These are phyloP conservation scores for Rhizopogon roseolus DNA, from an alignment of 768 basidiomycete genomes.

Conservation along the genomic window DNA sequence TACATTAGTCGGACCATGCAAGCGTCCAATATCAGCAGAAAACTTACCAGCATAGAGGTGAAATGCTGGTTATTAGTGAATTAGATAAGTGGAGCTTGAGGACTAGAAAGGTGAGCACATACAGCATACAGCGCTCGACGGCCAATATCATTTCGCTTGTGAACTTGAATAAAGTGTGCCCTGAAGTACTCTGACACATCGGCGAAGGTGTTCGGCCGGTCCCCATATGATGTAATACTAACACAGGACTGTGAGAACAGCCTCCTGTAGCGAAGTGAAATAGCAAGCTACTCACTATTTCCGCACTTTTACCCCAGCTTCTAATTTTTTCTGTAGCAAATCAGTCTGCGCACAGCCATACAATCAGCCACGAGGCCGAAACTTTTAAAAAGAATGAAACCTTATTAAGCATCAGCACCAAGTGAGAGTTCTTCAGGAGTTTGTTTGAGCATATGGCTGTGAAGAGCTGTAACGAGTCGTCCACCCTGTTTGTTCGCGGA, in stretches of 20 bases:
- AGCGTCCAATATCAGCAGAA: slow-evolving; percentile 1
- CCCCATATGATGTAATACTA: slow-evolving; percentile 76
- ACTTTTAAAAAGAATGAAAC: slow-evolving; percentile 28
- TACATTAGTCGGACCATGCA: background rate
- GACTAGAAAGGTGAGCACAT: slow-evolving; percentile 25
- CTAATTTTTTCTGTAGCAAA: slow-evolving; percentile 66
- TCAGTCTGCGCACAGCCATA: slow-evolving; percentile 47
- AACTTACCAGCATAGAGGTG: slow-evolving; percentile 61
- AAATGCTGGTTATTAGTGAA: slow-evolving; percentile 45
- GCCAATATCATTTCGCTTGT: slow-evolving; percentile 58
- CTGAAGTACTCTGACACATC: slow-evolving; percentile 75
- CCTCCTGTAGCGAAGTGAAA: slow-evolving; percentile 1
- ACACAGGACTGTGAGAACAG: background rate
- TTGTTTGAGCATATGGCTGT: slow-evolving; percentile 71
- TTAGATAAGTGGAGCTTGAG: background rate
- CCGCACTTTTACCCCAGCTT: slow-evolving; percentile 60
- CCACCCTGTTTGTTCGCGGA: slow-evolving; percentile 69
- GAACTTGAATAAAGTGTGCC: slow-evolving; percentile 78
- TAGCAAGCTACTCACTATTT: slow-evolving; percentile 57
- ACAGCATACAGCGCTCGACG: slow-evolving; percentile 62
- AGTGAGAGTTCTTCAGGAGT: slow-evolving; percentile 65
- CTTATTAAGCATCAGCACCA: slow-evolving; percentile 79
- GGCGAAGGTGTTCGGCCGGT: slow-evolving; percentile 66
- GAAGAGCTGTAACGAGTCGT: slow-evolving; percentile 79
- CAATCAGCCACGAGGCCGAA: slow-evolving; percentile 4